Base-by-base conservation (phyloP, 1,284 basidiomycete species). In the Boletus sp. region DNA sequence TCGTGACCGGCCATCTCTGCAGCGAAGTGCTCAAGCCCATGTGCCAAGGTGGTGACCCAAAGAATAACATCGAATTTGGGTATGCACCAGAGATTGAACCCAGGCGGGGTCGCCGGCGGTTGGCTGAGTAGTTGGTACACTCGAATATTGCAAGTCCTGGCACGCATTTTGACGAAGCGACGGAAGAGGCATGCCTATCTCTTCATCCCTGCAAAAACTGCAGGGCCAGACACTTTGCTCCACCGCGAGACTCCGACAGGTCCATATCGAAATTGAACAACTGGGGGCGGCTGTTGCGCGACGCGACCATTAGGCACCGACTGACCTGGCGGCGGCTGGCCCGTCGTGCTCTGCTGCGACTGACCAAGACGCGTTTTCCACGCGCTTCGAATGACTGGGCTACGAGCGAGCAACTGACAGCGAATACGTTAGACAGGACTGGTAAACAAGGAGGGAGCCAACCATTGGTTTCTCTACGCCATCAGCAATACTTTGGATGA, bases 381-480 rank as follows among this genome's bases (percentile, higher is more conserved):
- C 3, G 86, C 81, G 51, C 78, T 79, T 42, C 88, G 84, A 64
- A 91, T 85, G 24, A 77, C 69, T 47, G 75, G 76, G 16, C 82
- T 82, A 51, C 85, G 83, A 42, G 79, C 79, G 13, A 91, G 77
- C 43, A 91, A 80, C 89, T 91, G 61, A 37, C 44, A 49, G 41
- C 35, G n/a, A 59, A 50, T 48, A 24, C 11, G 48, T 67, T 41
- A 60, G 47, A 63, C 52, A n/a, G 48, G 43, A 29, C 24, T 56
- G 20, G 31, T 18, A 29, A 53, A 46, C 51, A 27, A 39, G 20
- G 8, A 55, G 49, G 31, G 31, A n/a, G 62, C 87, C 71, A 67
- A 94, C 93, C 61, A 79, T 79, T 33, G 91, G 85, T 67, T 90
- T 89, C 68, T 96, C 92, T 35, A 97, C 93, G 6, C 95, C 95